Conservation (phyloP, 495 filamentous ascomycete genomes). For the Saxispiralis lemnorum region DNA sequence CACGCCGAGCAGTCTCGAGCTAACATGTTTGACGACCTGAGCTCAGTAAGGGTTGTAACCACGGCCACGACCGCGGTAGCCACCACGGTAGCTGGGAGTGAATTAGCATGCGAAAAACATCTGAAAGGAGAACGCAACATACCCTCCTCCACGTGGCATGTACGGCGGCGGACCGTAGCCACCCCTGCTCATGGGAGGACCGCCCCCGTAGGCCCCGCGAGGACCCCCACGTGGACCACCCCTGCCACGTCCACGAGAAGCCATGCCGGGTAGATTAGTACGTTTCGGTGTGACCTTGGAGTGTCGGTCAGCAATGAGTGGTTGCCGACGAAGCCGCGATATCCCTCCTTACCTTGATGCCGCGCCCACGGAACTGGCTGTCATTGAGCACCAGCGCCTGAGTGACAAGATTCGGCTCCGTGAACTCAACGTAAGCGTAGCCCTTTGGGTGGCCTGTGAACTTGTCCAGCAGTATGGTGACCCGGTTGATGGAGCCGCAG, state of each 20-base stretch:
- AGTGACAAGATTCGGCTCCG: slow-evolving; percentile 80
- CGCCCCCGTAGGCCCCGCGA: slow-evolving; percentile 29
- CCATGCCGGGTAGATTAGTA: slow-evolving; percentile 92
- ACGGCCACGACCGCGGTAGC: slow-evolving; percentile 17
- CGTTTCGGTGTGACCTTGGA: slow-evolving; percentile 94
- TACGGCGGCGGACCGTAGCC: slow-evolving; percentile 22
- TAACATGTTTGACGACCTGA: no score
- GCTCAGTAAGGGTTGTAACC: slow-evolving; percentile 19
- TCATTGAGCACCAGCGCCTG: slow-evolving; percentile 92
- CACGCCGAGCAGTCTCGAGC: neutral
- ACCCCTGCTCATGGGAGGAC: slow-evolving; percentile 46
- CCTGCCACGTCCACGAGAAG: slow-evolving; percentile 47
- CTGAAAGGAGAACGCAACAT: neutral
- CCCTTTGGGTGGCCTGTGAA: slow-evolving; percentile 97
- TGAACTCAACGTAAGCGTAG: slow-evolving; percentile 98
- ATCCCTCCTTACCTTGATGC: slow-evolving; percentile 55
- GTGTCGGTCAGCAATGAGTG: no score
- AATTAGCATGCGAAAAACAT: slow-evolving; percentile 1
- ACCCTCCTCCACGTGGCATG: slow-evolving; percentile 6
- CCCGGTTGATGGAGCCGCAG: slow-evolving; percentile 92
- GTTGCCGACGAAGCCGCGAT: no score
- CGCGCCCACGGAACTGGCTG: slow-evolving; percentile 85
- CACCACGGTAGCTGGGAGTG: slow-evolving; percentile 16
- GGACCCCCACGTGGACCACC: slow-evolving; percentile 28
- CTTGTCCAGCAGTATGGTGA: slow-evolving; percentile 95